Evolutionary conservation across 2,329 filamentous ascomycete species (phyloP).

Genomic region (Phialophora chinensis): DNA sequence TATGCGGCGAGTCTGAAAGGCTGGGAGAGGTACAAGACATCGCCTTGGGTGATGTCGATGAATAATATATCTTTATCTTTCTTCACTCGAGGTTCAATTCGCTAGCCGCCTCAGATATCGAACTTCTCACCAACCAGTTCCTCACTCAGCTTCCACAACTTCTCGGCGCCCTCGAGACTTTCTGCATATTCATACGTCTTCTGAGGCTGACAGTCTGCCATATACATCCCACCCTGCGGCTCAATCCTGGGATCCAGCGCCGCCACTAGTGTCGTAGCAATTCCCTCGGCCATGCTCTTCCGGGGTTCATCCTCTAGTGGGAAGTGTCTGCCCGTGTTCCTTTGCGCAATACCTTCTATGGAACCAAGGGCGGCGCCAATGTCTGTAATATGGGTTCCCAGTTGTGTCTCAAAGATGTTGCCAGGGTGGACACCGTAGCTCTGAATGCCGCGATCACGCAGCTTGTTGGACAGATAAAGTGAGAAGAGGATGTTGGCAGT

Average conservation of each 20-base stretch:
- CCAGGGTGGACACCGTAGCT: constrained; percentile 54
- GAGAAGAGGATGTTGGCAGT: constrained; percentile 52
- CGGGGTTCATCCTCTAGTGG: constrained; percentile 24
- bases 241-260: constrained; percentile 52
- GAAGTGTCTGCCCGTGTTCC: constrained; percentile 32
- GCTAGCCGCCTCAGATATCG: constrained; percentile 23
- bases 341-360: constrained; percentile 21
- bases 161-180: constrained; percentile 40
- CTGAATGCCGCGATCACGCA: constrained; percentile 42
- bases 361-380: constrained; percentile 11
- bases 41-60: neutral
- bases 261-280: constrained; percentile 51
- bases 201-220: constrained; percentile 46
- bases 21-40: neutral
- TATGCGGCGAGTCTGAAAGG: neutral
- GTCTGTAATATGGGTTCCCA: constrained; percentile 23
- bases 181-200: constrained; percentile 42
- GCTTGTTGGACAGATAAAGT: constrained; percentile 46
- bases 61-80: neutral
- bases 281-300: constrained; percentile 52
- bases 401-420: constrained; percentile 24
- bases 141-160: constrained; percentile 45
- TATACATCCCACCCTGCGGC: constrained; percentile 41
- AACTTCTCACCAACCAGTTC: constrained; percentile 43
- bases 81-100: neutral